A percentile compares a stretch with the other conserved stretches of the same genome.
Conservation (phyloP, 148 eudicot genomes). For the Camellia japonica region DNA sequence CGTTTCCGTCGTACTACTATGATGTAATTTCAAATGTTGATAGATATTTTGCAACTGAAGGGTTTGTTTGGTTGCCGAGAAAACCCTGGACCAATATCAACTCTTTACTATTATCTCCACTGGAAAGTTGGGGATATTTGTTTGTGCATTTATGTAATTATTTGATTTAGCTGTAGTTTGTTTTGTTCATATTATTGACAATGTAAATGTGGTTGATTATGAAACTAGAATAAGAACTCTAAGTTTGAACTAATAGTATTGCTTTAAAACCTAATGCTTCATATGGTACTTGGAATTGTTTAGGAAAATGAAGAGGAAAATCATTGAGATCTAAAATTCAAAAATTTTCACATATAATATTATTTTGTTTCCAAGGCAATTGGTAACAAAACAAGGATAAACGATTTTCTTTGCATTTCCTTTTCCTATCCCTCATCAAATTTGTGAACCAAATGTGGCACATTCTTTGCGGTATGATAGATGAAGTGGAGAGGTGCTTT, state of each 20-base stretch:
- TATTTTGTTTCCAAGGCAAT: no score
- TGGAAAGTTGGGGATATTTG: neutral
- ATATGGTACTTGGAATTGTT: neutral
- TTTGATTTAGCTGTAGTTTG: neutral
- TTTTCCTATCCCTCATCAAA: neutral
- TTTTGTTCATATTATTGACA: neutral
- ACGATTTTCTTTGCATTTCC: neutral
- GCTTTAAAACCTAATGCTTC: neutral
- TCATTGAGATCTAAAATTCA: no score
- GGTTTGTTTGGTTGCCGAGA: slow-evolving; percentile 2
- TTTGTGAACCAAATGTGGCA: no score
- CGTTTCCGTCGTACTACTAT: neutral
- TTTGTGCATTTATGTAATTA: neutral
- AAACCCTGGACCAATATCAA: neutral
- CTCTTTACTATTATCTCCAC: neutral
- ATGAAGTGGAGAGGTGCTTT: no score
- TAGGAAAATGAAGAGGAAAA: neutral
- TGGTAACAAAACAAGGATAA: neutral
- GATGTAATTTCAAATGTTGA: neutral
- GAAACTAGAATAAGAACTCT: neutral
- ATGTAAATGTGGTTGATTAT: neutral
- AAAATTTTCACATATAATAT: no score
- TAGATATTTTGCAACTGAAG: neutral
- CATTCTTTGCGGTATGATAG: no score
- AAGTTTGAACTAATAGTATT: neutral